Conservation (phyloP, 257 asterid species). For the Petrea volubilis region DNA sequence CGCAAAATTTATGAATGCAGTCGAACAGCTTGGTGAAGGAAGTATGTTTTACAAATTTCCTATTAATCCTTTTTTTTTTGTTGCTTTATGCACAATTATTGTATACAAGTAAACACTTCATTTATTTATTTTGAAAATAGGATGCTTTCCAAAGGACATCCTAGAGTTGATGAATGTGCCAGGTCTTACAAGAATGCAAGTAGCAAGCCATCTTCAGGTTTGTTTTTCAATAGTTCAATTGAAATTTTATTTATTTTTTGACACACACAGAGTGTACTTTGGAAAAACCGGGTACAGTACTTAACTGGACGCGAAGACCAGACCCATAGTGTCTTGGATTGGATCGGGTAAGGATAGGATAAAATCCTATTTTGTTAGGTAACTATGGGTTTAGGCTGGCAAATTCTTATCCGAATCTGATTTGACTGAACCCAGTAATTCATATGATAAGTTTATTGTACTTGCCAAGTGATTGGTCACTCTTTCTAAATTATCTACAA, state of each 20-base stretch:
- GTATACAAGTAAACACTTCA: background rate
- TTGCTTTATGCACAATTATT: background rate
- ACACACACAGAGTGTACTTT: background rate
- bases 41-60: conserved; percentile 24
- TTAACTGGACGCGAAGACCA: too few relatives aligned
- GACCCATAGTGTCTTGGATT: too few relatives aligned
- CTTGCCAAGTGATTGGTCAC: too few relatives aligned
- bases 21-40: conserved; percentile 49
- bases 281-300: background rate
- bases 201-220: conserved; percentile 63
- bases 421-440: too few relatives aligned
- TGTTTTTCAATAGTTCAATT: background rate
- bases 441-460: too few relatives aligned
- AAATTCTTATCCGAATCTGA: too few relatives aligned
- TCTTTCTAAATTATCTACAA: too few relatives aligned
- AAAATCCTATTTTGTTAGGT: too few relatives aligned
- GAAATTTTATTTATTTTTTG: background rate
- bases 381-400: too few relatives aligned
- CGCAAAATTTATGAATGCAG: conserved; percentile 43
- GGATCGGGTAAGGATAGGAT: too few relatives aligned
- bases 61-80: background rate
- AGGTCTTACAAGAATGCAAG: conserved; percentile 60
- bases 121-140: conserved; percentile 14
- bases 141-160: conserved; percentile 51
- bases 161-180: conserved; percentile 47